These are phyloP conservation scores for Ajuga reptans DNA, from an alignment of 305 asterid species.

Conservation along the genomic window DNA sequence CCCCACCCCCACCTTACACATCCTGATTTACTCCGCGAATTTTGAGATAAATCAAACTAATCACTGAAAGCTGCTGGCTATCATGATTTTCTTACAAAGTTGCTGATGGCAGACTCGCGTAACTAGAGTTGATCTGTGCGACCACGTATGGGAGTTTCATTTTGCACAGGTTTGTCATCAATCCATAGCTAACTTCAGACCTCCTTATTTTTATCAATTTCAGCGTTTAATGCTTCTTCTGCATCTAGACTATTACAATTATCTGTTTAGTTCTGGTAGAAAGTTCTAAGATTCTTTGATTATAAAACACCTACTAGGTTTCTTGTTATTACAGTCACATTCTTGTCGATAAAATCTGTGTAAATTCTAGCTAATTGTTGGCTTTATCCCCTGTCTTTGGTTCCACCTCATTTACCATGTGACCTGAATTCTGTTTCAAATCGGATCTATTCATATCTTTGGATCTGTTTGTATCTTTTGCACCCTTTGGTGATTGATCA, in stretches of 20 bases:
- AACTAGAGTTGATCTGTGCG: conserved; percentile 61
- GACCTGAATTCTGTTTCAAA: not conserved
- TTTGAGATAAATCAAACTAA: not conserved
- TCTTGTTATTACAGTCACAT: not conserved
- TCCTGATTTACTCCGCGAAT: not conserved
- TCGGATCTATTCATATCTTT: not conserved
- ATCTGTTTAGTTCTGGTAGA: not conserved
- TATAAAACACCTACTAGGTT: not conserved
- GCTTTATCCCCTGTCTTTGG: not conserved
- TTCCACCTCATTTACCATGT: not conserved
- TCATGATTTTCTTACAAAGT: conserved; percentile 19
- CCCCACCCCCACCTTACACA: conserved; percentile 4
- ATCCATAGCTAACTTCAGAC: not conserved
- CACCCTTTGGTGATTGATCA: no score
- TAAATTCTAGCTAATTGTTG: not conserved
- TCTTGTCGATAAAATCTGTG: not conserved
- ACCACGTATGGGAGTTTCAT: conserved; percentile 74
- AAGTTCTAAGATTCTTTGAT: not conserved
- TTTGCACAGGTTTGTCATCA: conserved; percentile 49
- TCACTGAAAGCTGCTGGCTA: not conserved
- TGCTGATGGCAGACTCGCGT: conserved; percentile 52
- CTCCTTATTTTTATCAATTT: not conserved
- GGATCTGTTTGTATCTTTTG: no score
- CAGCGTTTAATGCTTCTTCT: not conserved
- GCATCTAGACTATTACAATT: not conserved